Percentiles rank a stretch among this genome's conserved stretches.
These are phyloP conservation scores for Penicillium riverlandense DNA, from an alignment of 495 filamentous ascomycete species.

Conservation along the genomic window DNA sequence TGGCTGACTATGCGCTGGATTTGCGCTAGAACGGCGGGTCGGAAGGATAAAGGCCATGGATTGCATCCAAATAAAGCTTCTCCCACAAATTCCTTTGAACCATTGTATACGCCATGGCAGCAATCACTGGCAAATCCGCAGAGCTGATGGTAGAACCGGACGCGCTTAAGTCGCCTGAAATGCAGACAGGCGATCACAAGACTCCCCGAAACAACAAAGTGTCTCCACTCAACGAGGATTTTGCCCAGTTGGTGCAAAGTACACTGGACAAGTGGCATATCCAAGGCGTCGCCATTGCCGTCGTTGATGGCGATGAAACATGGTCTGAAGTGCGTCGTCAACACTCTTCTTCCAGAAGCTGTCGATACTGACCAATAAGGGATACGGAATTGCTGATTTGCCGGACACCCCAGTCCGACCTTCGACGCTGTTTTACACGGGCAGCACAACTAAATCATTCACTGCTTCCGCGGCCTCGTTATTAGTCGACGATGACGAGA, in stretches of 20 bases:
- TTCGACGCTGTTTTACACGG: slow-evolving; percentile 30
- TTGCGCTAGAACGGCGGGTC: no score
- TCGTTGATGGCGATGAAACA: slow-evolving; percentile 36
- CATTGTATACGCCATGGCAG: no score
- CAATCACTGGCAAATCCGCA: no score
- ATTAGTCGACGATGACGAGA: slow-evolving; percentile 31
- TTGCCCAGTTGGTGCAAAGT: slow-evolving; percentile 21
- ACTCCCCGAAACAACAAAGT: no score
- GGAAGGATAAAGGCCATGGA: no score
- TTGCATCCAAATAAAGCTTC: no score
- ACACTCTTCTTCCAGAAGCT: slow-evolving; percentile 25
- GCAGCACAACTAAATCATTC: slow-evolving; percentile 51
- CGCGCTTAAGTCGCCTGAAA: no score
- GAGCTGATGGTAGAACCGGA: no score
- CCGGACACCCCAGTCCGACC: slow-evolving; percentile 33
- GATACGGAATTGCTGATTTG: slow-evolving; percentile 37
- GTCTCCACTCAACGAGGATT: slow-evolving; percentile 7
- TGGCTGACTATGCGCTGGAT: no score
- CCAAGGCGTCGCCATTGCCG: slow-evolving; percentile 37
- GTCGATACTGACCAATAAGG: slow-evolving; percentile 29
- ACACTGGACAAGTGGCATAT: slow-evolving; percentile 34
- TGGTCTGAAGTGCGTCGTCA: slow-evolving; percentile 28
- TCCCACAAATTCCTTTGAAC: no score
- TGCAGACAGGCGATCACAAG: no score
- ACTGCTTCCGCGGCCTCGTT: slow-evolving; percentile 39